These are phyloP conservation scores for Poa annua DNA, from an alignment of 176 grass and related monocot species.

Conservation along the genomic window DNA sequence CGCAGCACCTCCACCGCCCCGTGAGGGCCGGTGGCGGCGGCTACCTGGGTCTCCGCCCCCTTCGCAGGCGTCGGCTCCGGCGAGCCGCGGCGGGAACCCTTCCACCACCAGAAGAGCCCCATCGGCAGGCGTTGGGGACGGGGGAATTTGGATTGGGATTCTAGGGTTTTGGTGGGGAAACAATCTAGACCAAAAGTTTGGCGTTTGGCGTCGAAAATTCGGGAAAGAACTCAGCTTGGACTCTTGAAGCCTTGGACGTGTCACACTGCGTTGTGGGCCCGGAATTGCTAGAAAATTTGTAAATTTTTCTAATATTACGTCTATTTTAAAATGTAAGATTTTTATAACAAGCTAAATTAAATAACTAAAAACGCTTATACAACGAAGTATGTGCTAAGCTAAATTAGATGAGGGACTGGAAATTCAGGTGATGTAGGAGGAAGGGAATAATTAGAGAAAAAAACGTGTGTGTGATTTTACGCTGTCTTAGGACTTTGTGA, in stretches of 20 bases:
- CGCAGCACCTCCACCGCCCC: slow-evolving; percentile 83
- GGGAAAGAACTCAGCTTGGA: too few relatives aligned
- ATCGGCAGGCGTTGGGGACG: slow-evolving; percentile 46
- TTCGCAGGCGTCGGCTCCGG: slow-evolving; percentile 12
- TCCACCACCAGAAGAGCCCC: slow-evolving; percentile 91
- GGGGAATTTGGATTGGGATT: slow-evolving; percentile 44
- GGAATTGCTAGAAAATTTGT: too few relatives aligned
- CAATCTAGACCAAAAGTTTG: neutral
- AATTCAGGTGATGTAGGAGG: too few relatives aligned
- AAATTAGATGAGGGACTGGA: too few relatives aligned
- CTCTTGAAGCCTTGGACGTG: neutral
- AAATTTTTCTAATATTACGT: too few relatives aligned
- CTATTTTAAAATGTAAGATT: too few relatives aligned
- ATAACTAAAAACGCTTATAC: too few relatives aligned
- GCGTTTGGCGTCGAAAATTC: neutral
- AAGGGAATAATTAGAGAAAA: too few relatives aligned
- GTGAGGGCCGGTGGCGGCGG: slow-evolving; percentile 47
- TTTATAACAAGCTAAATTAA: too few relatives aligned
- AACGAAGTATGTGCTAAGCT: too few relatives aligned
- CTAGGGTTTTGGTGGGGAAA: slow-evolving; percentile 40
- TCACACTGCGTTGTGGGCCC: neutral
- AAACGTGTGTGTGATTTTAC: too few relatives aligned
- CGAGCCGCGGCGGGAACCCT: slow-evolving; percentile 43
- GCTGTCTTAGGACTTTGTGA: too few relatives aligned
- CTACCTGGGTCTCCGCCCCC: neutral